Evolutionary conservation across 257 asterid genomes (phyloP), one percentile per base, ranked within the genome.

Genomic region (Eucommia ulmoides): DNA sequence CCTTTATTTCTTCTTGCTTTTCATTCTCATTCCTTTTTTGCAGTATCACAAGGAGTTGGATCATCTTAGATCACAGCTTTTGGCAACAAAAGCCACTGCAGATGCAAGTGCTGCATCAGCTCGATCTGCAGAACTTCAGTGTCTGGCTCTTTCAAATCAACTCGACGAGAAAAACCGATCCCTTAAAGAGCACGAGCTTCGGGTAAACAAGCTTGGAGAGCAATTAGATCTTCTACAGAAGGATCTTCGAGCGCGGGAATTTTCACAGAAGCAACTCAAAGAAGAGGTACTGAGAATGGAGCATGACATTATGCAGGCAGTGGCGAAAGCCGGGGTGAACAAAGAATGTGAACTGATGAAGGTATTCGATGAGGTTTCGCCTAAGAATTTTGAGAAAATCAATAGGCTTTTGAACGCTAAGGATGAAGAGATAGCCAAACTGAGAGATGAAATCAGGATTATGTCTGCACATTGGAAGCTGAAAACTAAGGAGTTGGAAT

Each of bases 391-490:
- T 22, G 87, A 74, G 24, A 80, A 66, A 53, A 80, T 89, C 22
- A 76, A 78, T 50, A 80, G 64, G 63, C 88, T 80, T 35, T 70
- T 89, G 63, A n/a, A 41, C 1, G 47, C 70, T 10, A 89, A 89
- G 60, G 98, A 89, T 67, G 86, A 72, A 9, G 98, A 85, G 50
- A 83, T 89, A 41, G 71, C 79, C 51, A 71, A 75, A 60, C 68
- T 91, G 61, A 77, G 84, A 61, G 86, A 86, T 33, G 98, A 85
- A 65, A 64, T 86, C 54, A 73, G 78, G 74, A 29, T 79, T 45
- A 76, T 82, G 87, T 91, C 98, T 55, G 78, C 94, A 54, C 96
- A 85, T 53, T 89, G 93, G 92, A 89, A 76, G 77, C 80, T 78
- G 29, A 85, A 82, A 70, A 80, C 88, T 19, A 69, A 74, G 56